Conservation (phyloP, 2,329 filamentous ascomycete species). For the Didymella pinodella region DNA sequence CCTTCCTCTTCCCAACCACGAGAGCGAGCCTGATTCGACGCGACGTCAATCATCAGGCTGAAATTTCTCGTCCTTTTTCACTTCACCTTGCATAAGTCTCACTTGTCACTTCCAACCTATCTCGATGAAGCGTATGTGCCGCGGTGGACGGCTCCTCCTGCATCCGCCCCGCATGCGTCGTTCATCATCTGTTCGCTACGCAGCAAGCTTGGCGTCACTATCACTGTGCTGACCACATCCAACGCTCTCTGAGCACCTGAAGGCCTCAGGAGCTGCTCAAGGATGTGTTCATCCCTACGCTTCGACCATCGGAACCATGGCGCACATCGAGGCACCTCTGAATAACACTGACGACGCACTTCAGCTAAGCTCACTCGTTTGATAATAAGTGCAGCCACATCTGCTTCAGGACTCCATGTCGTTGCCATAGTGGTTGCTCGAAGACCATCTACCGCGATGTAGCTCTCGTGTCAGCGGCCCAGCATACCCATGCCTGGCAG, state of each 20-base stretch:
- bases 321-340: not conserved
- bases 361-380: not conserved
- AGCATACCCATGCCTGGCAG: conserved; percentile 8
- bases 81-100: conserved; percentile 1
- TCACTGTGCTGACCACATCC: conserved; percentile 7
- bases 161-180: conserved; percentile 14
- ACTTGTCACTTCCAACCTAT: conserved; percentile 1
- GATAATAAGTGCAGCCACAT: not conserved
- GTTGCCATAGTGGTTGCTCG: not conserved
- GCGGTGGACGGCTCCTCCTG: conserved; percentile 3
- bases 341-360: not conserved
- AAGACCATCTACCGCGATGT: conserved; percentile 9
- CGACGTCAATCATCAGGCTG: conserved; percentile 6
- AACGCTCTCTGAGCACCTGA: not conserved
- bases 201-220: conserved; percentile 8
- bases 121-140: conserved; percentile 1
- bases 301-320: not conserved
- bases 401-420: not conserved
- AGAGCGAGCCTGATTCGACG: conserved; percentile 15
- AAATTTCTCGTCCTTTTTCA: not conserved
- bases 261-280: not conserved
- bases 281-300: not conserved
- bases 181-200: conserved; percentile 20
- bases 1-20: conserved; percentile 9
- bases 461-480: conserved; percentile 5